These are phyloP conservation scores for Carex cristatella DNA, from an alignment of 176 grass and related monocot genomes.

Conservation along the genomic window DNA sequence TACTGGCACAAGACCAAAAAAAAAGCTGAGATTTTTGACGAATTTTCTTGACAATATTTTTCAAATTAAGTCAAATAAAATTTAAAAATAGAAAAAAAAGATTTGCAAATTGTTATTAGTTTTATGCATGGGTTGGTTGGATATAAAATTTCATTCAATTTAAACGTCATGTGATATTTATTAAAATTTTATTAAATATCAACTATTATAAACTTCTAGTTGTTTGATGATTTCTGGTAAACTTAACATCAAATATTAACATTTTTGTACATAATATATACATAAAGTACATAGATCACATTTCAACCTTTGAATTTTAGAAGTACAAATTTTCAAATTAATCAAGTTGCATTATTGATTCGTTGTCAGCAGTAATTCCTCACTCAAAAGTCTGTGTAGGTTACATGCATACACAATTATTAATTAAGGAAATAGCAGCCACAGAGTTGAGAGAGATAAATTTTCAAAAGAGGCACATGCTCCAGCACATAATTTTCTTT, in stretches of 20 bases:
- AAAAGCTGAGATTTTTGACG: background rate
- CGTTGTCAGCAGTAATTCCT: background rate
- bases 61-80: background rate
- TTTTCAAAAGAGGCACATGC: conserved; percentile 5
- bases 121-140: background rate
- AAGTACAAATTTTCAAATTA: background rate
- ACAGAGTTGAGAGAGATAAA: background rate
- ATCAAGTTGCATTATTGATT: background rate
- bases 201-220: too few species aligned
- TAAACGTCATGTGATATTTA: background rate
- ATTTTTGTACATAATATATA: background rate
- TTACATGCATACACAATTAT: background rate
- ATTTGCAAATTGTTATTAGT: background rate
- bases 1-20: background rate
- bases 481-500: background rate
- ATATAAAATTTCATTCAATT: background rate
- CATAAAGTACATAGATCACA: background rate
- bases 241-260: too few species aligned
- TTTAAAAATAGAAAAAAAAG: background rate
- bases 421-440: background rate
- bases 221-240: too few species aligned
- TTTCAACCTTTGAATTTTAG: background rate
- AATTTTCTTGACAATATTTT: background rate
- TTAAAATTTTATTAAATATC: background rate
- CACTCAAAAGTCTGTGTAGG: background rate